Base-by-base conservation (phyloP, 176 grass and related monocot species). In the Thalia dealbata region DNA sequence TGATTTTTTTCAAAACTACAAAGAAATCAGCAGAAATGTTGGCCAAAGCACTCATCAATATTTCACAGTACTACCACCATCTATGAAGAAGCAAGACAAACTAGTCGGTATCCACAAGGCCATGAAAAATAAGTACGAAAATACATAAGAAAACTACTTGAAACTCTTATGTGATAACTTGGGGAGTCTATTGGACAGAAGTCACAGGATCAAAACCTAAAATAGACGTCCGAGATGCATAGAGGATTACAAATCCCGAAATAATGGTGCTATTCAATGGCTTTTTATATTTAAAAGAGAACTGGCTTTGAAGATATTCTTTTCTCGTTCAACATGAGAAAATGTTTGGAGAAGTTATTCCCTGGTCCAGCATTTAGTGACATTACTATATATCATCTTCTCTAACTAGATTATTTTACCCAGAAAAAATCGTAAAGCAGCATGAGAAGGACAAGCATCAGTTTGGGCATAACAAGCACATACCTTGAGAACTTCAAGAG, bases 401-500 rank as follows among this genome's bases (percentile, higher is more conserved):
- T 68, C 42, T 29, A 42, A 68, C 6, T 44, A 27, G 14, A 30
- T 1, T 4, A 15, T 64, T 10, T 29, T 30, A 64, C 26, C 61
- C 61, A 68, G 19, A 43, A 10, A 43, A 68, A 43, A 21, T 42
- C 7, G 43, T 10, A 68, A 15, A n/a, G 64, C 27, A 50, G 12
- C 50, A 22, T n/a, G 13, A 1, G n/a, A 27, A 3, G 23, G n/a
- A 26, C 24, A 2, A 48, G 3, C 8, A 48, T 50, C 14, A 23
- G 26, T 29, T 29, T 64, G 3, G 23, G 27, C 25, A 12, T 67
- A 6, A 67, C 26, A 8, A 24, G 14, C 6, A 16, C 35, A 24
- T 90, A 95, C 87, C 85, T 96, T 96, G 48, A 96, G 46, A 52
- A 96, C 91, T 84, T 96, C 91, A 7, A 96, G 91, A 76, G 91